These are phyloP conservation scores for Corynespora cassiicola DNA, from an alignment of 2,329 filamentous ascomycete genomes.

Conservation along the genomic window DNA sequence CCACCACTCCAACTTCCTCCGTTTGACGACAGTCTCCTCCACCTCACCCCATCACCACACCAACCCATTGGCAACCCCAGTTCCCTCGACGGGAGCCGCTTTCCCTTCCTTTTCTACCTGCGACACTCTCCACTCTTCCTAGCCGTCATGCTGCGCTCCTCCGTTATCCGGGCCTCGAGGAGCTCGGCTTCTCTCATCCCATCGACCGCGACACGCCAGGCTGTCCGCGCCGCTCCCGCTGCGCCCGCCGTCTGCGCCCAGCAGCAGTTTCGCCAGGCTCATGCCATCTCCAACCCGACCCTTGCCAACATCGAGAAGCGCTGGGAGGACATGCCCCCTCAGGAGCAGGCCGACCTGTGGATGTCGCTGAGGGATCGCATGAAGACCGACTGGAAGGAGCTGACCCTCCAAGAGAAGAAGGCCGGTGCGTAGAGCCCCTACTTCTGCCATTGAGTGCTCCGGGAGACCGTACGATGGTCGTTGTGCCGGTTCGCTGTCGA, in stretches of 20 bases:
- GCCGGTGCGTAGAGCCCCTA: constrained; percentile 74
- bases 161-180: constrained; percentile 45
- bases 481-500: constrained; percentile 31
- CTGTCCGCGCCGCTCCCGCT: constrained; percentile 32
- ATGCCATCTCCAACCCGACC: constrained; percentile 97
- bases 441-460: constrained; percentile 17
- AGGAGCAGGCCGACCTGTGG: constrained; percentile 99
- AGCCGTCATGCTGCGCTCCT: constrained; percentile 47
- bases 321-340: constrained; percentile 97
- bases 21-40: no score
- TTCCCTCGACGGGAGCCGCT: constrained; percentile 42
- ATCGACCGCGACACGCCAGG: constrained; percentile 43
- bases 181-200: constrained; percentile 43
- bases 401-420: constrained; percentile 98
- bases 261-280: constrained; percentile 68
- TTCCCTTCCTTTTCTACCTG: constrained; percentile 37
- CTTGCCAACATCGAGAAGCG: constrained; percentile 98
- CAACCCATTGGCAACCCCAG: constrained; percentile 45
- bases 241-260: constrained; percentile 47
- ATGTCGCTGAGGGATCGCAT: constrained; percentile 98
- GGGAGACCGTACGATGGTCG: constrained; percentile 36
- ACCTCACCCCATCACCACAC: constrained; percentile 36
- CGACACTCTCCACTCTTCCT: constrained; percentile 47
- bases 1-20: no score
- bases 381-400: constrained; percentile 96